These are phyloP conservation scores for Neoascochyta sp. DNA, from an alignment of 2,329 filamentous ascomycete species.

Conservation along the genomic window DNA sequence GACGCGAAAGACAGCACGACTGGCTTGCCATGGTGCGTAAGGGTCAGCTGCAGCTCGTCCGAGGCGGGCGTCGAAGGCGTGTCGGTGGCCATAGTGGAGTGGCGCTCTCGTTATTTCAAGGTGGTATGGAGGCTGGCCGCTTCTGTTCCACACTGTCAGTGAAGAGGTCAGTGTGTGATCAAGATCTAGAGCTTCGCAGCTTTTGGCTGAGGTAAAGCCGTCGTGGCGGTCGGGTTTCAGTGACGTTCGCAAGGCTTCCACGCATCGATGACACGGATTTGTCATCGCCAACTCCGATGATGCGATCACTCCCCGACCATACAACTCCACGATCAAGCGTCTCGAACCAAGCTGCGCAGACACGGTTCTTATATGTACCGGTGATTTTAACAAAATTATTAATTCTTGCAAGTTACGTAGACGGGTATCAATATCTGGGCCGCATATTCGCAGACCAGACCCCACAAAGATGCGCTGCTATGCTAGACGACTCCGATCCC, in stretches of 20 bases:
- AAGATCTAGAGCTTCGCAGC: constrained; percentile 27
- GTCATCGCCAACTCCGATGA: constrained; percentile 23
- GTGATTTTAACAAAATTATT: too few relatives aligned
- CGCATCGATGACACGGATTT: constrained; percentile 31
- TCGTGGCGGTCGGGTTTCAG: constrained; percentile 16
- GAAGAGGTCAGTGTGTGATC: constrained; percentile 24
- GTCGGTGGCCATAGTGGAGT: constrained; percentile 13
- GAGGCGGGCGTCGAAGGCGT: constrained; percentile 9
- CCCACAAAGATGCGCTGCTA: constrained; percentile 3
- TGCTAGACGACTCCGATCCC: background rate
- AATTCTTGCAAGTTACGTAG: too few relatives aligned
- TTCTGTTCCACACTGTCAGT: constrained; percentile 14
- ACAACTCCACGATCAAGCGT: too few relatives aligned
- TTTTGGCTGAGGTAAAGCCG: constrained; percentile 15
- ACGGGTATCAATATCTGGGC: too few relatives aligned
- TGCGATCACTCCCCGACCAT: too few relatives aligned
- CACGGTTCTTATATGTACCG: too few relatives aligned
- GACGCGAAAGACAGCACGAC: constrained; percentile 48
- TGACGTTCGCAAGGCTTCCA: constrained; percentile 39
- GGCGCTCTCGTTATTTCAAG: constrained; percentile 1
- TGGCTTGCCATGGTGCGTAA: constrained; percentile 54
- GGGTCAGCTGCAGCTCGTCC: constrained; percentile 40
- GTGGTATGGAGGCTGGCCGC: constrained; percentile 3
- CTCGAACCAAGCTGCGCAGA: too few relatives aligned
- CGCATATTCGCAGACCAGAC: too few relatives aligned